Percentiles rank a stretch among this genome's conserved stretches.
These are phyloP conservation scores for Trametes gibbosa DNA, from an alignment of 768 basidiomycete genomes.

Conservation along the genomic window DNA sequence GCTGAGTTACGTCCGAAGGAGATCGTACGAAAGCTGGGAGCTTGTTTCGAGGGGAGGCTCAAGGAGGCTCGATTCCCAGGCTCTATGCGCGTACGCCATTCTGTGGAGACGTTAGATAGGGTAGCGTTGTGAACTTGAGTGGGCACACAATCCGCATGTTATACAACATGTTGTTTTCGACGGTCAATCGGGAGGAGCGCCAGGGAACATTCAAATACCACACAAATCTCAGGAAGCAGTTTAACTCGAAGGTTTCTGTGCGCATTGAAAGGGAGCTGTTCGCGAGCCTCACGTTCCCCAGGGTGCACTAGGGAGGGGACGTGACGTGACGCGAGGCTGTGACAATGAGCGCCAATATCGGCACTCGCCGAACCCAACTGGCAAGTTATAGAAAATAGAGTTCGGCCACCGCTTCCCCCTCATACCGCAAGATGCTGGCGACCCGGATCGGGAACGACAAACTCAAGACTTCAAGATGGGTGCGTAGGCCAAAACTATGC, in stretches of 20 bases:
- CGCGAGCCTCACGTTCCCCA: too few relatives aligned
- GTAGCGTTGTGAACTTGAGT: slow-evolving; percentile 47
- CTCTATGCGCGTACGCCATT: slow-evolving; percentile 32
- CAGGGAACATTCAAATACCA: too few relatives aligned
- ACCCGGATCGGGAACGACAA: slow-evolving; percentile 26
- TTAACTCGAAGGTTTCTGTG: neutral
- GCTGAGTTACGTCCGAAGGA: slow-evolving; percentile 19
- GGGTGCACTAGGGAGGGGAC: neutral
- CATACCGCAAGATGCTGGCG: slow-evolving; percentile 20
- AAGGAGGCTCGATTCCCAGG: slow-evolving; percentile 21
- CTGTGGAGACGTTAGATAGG: slow-evolving; percentile 40
- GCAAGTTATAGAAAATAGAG: slow-evolving; percentile 26
- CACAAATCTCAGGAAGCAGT: too few relatives aligned
- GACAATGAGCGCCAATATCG: neutral
- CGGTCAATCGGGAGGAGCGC: too few relatives aligned
- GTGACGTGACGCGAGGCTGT: slow-evolving; percentile 1
- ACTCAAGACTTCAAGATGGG: slow-evolving; percentile 41
- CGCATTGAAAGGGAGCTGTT: too few relatives aligned
- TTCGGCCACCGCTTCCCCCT: slow-evolving; percentile 26
- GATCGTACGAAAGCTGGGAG: slow-evolving; percentile 32
- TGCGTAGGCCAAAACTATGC: slow-evolving; percentile 27
- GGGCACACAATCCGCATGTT: too few relatives aligned
- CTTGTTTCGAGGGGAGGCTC: slow-evolving; percentile 36
- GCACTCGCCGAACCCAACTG: slow-evolving; percentile 23
- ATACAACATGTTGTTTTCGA: too few relatives aligned